phyloP scores from a whole-genome alignment of 2,329 filamentous ascomycete species.

The Hypoxylon sp. region DNA sequence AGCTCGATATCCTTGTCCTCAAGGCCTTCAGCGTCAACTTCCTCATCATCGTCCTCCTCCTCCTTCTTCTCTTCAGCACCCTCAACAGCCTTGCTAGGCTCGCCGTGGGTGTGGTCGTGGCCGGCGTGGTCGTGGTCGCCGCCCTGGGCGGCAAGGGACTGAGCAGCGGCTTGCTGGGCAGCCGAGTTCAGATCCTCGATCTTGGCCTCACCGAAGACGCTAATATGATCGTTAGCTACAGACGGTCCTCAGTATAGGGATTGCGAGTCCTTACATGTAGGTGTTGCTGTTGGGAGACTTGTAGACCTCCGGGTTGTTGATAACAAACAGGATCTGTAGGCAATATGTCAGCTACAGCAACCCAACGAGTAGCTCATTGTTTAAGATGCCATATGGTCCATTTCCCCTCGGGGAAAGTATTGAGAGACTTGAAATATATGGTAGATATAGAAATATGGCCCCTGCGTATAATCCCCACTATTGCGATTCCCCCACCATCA shows the following conservation, averaged over 20 bases:
- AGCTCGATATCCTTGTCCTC: conserved; percentile 99
- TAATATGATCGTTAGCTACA: conserved; percentile 57
- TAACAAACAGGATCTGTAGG: conserved; percentile 94
- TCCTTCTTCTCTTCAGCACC: conserved; percentile 79
- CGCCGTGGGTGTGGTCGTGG: conserved; percentile 80
- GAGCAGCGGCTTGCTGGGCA: conserved; percentile 94
- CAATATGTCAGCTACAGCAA: conserved; percentile 19
- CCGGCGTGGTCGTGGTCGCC: conserved; percentile 70
- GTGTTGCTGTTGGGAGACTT: conserved; percentile 99
- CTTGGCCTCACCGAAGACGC: conserved; percentile 99
- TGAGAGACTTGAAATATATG: not conserved
- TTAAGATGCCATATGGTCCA: not conserved
- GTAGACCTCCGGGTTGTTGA: conserved; percentile 99
- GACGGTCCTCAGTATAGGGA: not conserved
- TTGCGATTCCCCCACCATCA: not conserved
- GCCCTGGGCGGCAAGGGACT: conserved; percentile 88
- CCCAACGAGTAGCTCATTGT: not conserved
- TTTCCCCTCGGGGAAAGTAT: not conserved
- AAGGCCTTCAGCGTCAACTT: conserved; percentile 93
- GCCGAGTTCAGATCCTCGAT: conserved; percentile 99
- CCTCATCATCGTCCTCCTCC: conserved; percentile 91
- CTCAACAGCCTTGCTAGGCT: conserved; percentile 74
- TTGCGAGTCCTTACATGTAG: conserved; percentile 84
- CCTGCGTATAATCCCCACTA: conserved; percentile 15
- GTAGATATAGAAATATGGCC: not conserved